These are phyloP conservation scores for Xylaria sp. DNA, from an alignment of 2,329 filamentous ascomycete genomes.

Conservation along the genomic window DNA sequence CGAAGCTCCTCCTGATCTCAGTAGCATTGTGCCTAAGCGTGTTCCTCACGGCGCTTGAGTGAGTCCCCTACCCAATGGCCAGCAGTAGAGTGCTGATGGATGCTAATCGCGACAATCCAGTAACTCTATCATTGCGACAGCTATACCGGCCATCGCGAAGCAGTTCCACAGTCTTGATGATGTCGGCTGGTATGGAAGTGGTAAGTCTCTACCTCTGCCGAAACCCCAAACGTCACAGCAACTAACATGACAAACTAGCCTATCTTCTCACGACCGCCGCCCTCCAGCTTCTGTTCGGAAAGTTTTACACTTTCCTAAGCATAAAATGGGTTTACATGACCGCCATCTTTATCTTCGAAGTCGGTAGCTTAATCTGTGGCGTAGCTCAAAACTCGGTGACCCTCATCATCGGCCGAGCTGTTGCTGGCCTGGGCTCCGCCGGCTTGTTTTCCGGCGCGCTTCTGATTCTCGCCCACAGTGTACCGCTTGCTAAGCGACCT, in stretches of 20 bases:
- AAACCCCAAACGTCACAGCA: neutral
- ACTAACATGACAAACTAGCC: constrained; percentile 40
- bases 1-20: constrained; percentile 54
- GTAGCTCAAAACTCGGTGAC: constrained; percentile 46
- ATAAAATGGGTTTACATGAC: constrained; percentile 53
- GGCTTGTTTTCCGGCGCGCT: constrained; percentile 56
- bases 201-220: constrained; percentile 33
- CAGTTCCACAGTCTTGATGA: constrained; percentile 56
- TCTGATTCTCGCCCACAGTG: constrained; percentile 51
- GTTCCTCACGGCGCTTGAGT: constrained; percentile 58
- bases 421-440: constrained; percentile 52
- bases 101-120: constrained; percentile 40
- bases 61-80: constrained; percentile 35
- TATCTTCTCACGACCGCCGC: constrained; percentile 55
- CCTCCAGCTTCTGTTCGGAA: constrained; percentile 53
- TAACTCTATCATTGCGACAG: constrained; percentile 55
- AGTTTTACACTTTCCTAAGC: constrained; percentile 55
- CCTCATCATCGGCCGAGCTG: constrained; percentile 48
- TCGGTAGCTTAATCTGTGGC: constrained; percentile 55
- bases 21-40: constrained; percentile 58
- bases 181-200: constrained; percentile 61
- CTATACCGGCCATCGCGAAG: constrained; percentile 56
- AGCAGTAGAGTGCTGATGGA: neutral
- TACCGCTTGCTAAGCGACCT: constrained; percentile 43
- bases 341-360: constrained; percentile 54